Base-by-base conservation (phyloP, 352 stramenopile species). In the Blastocystis sp. region DNA sequence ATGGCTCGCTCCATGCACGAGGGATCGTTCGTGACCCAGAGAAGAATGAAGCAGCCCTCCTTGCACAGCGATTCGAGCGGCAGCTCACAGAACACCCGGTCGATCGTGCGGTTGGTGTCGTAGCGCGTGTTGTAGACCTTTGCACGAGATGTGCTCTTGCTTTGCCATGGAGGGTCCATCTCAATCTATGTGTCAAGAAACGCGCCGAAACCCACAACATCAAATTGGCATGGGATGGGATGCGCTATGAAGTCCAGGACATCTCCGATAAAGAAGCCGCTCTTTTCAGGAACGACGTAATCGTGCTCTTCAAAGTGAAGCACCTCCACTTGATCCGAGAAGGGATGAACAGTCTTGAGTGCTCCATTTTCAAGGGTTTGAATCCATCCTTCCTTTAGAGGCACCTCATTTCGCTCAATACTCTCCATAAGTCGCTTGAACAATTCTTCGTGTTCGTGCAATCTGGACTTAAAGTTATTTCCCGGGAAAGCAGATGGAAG, bases 21-120 rank as follows among this genome's bases (percentile, higher is more conserved):
- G 4, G 74, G 74, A 45, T 84, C 60, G 28, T 84, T 84, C 10
- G 74, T 84, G 74, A 84, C 53, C 74, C 74, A 84, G 0, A 84
- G 53, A 53, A 84, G 74, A 84, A 84, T 67, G n/a, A 52, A 23
- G 48, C 74, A 84, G 52, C 48, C 48, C 14, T 84, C 74, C n/a
- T 84, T 84, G 34, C 74, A 84, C 11, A 84, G 53, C 53, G 11
- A 21, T 21, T 66, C 19, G 10, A 59, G 23, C 14, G 34, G 40
- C 21, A 84, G 66, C n/a, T 28, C 17, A 17, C 23, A 10, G 66
- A 84, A 84, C n/a, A 67, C 17, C 2, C 52, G 23, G 2, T 45
- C 23, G 17, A 67, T 64, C 21, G 66, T 23, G 23, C 53, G 40
- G 10, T 41, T 19, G 23, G 43, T 43, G 21, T 21, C 3, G 17